Base-by-base conservation (phyloP, 2,329 filamentous ascomycete genomes). In the Rhynchosporium agropyri region DNA sequence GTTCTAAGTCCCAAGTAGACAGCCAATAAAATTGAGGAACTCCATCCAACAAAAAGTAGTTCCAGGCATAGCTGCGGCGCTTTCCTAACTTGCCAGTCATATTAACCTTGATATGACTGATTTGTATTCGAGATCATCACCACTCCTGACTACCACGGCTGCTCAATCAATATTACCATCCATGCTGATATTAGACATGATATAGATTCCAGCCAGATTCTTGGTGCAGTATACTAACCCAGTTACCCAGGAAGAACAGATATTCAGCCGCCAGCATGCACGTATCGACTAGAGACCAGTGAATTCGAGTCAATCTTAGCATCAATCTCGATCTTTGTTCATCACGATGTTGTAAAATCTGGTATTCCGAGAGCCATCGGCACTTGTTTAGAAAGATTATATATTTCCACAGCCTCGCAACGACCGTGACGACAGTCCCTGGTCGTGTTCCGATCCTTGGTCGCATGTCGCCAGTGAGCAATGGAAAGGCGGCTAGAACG, bases 61-160 rank as follows among this genome's bases (percentile, higher is more conserved):
- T 42, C 51, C 13, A 54, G 51, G 20, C 20, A 40, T 20, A 29
- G n/a, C 33, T n/a, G 20, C n/a, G n/a, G 51, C n/a, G 20, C n/a
- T 10, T 28, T 20, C 43, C n/a, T n/a, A 46, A 46, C 9, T 10
- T 15, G 13, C 29, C 26, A 33, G 36, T 9, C n/a, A 54, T n/a
- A 42, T 54, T 31, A 10, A 42, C 26, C 51, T 12, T 38, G 33
- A 40, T 40, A 54, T 53, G 51, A 54, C 36, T 54, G 29, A 8
- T 51, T 56, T 60, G 13, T 36, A 46, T 51, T 43, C 20, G 9
- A 56, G 51, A 59, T 40, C 31, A 63, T 33, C 28, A 20, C 40
- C 9, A 45, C 29, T 36, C 36, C 42, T 33, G 26, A n/a, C 13
- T 31, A 58, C 58, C 26, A 20, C 58, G 62, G 62, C 62, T 63